phyloP scores from a whole-genome alignment of 2,329 filamentous ascomycete genomes.

The Aureobasidium sp. region DNA sequence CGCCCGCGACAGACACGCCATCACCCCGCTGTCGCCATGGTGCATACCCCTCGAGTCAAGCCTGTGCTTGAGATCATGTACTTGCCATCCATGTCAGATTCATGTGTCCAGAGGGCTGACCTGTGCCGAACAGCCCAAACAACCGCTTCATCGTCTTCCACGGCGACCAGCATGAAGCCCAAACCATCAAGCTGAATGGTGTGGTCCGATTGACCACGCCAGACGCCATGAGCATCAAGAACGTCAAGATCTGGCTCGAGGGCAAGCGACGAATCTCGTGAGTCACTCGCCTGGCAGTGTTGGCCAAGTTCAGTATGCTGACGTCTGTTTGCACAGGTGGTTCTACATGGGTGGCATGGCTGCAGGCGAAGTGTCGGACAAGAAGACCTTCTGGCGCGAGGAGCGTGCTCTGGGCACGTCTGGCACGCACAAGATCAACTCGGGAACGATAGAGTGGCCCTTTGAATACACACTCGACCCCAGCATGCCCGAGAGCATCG shows the following conservation, averaged over 20 bases:
- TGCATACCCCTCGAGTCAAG: slow-evolving; percentile 21
- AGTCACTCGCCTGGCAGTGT: slow-evolving; percentile 14
- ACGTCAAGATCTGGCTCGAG: slow-evolving; percentile 40
- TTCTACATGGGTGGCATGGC: slow-evolving; percentile 32
- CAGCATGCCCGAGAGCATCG: slow-evolving; percentile 71
- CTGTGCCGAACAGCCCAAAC: slow-evolving; percentile 31
- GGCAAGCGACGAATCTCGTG: slow-evolving; percentile 44
- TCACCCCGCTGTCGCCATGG: slow-evolving; percentile 8
- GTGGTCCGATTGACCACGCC: slow-evolving; percentile 41
- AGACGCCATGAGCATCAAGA: slow-evolving; percentile 42
- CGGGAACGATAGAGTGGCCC: slow-evolving; percentile 43
- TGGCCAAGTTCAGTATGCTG: background rate
- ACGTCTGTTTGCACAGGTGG: slow-evolving; percentile 22
- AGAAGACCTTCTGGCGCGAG: slow-evolving; percentile 41
- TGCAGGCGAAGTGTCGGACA: slow-evolving; percentile 37
- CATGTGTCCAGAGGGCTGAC: slow-evolving; percentile 10
- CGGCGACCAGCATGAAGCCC: slow-evolving; percentile 41
- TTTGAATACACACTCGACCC: slow-evolving; percentile 43
- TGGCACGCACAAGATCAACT: slow-evolving; percentile 44
- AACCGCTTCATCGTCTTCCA: slow-evolving; percentile 45
- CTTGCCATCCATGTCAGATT: slow-evolving; percentile 14
- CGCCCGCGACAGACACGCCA: background rate
- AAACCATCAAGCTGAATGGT: slow-evolving; percentile 39
- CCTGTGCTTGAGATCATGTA: slow-evolving; percentile 39
- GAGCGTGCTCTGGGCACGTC: slow-evolving; percentile 39